phyloP scores from a whole-genome alignment of 345 rosid species.

The Euclidium syriacum region DNA sequence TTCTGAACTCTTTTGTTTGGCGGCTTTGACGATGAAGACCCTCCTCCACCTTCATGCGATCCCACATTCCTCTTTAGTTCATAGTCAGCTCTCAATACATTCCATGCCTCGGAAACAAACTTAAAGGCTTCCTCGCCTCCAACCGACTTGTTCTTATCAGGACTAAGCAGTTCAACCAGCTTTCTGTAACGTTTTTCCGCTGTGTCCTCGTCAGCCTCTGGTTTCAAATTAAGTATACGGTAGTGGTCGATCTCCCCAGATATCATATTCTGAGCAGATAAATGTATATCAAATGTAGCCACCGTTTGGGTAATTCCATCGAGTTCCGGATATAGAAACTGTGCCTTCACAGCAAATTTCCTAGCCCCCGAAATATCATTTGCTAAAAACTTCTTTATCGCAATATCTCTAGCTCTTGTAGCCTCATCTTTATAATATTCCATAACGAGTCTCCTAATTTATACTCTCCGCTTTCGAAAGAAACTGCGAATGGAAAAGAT shows the following conservation, averaged over 20 bases:
- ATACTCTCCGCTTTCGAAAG: not conserved
- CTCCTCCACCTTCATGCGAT: conserved; percentile 30
- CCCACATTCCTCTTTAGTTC: conserved; percentile 43
- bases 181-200: conserved; percentile 52
- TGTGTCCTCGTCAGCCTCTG: conserved; percentile 50
- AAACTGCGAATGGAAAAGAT: not conserved
- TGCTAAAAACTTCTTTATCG: conserved; percentile 44
- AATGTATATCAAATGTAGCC: conserved; percentile 44
- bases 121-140: conserved; percentile 75
- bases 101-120: conserved; percentile 54
- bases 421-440: conserved; percentile 58
- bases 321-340: conserved; percentile 46
- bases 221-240: conserved; percentile 46
- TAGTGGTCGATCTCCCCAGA: conserved; percentile 53
- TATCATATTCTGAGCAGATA: conserved; percentile 40
- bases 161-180: conserved; percentile 58
- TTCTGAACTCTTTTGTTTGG: conserved; percentile 34
- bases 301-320: conserved; percentile 53
- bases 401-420: conserved; percentile 47
- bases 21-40: conserved; percentile 28
- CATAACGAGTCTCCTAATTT: conserved; percentile 27
- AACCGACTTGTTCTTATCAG: conserved; percentile 56
- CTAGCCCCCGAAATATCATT: conserved; percentile 47
- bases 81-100: conserved; percentile 49
- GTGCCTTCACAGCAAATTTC: conserved; percentile 62